Base-by-base conservation (phyloP, 306 rosid species). In the Cajanus cajan region DNA sequence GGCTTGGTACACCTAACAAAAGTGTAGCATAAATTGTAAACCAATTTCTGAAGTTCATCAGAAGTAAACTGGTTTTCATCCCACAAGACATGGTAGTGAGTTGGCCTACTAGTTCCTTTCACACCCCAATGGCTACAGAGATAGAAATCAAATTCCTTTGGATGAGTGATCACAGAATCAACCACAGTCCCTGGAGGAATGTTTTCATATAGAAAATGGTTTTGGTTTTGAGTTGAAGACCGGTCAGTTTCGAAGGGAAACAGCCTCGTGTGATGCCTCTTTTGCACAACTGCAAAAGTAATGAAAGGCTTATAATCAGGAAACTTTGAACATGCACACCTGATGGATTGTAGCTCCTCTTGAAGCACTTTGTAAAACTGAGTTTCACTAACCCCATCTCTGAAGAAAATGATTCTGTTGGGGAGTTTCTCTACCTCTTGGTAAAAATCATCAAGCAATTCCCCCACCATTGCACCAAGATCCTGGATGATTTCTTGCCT, bases 351-450 rank as follows among this genome's bases (percentile, higher is more conserved):
- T 10, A 96, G 81, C 80, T 96, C 99, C 73, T 93, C 97, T 52
- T 89, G 86, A 25, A 96, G 92, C 57, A 93, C 98, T 82, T 77
- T 90, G 69, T 88, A 80, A 63, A 96, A 96, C 40, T 96, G 99
- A 34, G 99, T 96, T 86, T 96, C 99, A 16, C 99, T 96, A 25
- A 96, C 99, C 12, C 99, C 99, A 31, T 96, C 99, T 73, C 99
- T 58, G 74, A 96, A 96, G 93, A 96, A 96, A 33, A 96, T 85
- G 68, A 96, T 91, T 83, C 99, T 65, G 66, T 31, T 54, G 10
- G 99, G 99, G 41, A 96, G 96, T 82, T 91, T 87, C 57, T 87
- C 89, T 9, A 93, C 90, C 67, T 90, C 93, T 19, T 91, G 93
- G 69, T 69, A 41, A 70, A 96, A 96, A 51, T 96, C 99, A 41